A percentile compares a stretch with the other conserved stretches of the same genome.
phyloP scores from a whole-genome alignment of 257 asterid species.

The Knoxia roxburghii region DNA sequence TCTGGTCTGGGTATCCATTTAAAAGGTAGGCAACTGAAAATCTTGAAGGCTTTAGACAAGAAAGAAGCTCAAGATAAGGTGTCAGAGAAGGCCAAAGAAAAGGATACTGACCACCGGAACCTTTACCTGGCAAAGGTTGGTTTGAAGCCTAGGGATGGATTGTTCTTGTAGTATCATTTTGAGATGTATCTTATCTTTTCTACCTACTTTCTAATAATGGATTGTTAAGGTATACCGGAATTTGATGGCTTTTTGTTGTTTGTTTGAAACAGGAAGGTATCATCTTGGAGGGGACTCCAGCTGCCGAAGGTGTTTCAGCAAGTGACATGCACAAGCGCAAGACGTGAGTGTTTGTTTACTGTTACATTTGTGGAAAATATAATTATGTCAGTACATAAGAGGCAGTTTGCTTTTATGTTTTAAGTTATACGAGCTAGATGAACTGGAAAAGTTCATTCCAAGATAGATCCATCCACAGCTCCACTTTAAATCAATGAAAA shows the following conservation, averaged over 20 bases:
- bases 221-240: neutral
- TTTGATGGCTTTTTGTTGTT: neutral
- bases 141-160: slow-evolving; percentile 2
- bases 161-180: slow-evolving; percentile 14
- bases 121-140: slow-evolving; percentile 85
- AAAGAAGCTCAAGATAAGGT: slow-evolving; percentile 74
- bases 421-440: neutral
- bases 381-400: neutral
- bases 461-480: neutral
- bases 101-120: slow-evolving; percentile 69
- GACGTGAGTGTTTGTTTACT: slow-evolving; percentile 42
- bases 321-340: slow-evolving; percentile 82
- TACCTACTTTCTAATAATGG: neutral
- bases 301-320: slow-evolving; percentile 89
- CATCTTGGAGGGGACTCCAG: slow-evolving; percentile 73
- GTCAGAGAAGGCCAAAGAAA: slow-evolving; percentile 69
- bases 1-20: slow-evolving; percentile 59
- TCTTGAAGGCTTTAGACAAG: slow-evolving; percentile 80
- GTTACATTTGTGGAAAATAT: slow-evolving; percentile 11
- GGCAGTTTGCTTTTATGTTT: neutral
- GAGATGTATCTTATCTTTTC: neutral
- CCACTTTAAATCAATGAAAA: too few relatives aligned
- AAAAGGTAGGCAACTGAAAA: slow-evolving; percentile 77
- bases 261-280: slow-evolving; percentile 71
- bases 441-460: neutral